Percentiles rank a stretch among this genome's conserved stretches.
These are phyloP conservation scores for Botrytis squamosa DNA, from an alignment of 2,329 filamentous ascomycete genomes.

Conservation along the genomic window DNA sequence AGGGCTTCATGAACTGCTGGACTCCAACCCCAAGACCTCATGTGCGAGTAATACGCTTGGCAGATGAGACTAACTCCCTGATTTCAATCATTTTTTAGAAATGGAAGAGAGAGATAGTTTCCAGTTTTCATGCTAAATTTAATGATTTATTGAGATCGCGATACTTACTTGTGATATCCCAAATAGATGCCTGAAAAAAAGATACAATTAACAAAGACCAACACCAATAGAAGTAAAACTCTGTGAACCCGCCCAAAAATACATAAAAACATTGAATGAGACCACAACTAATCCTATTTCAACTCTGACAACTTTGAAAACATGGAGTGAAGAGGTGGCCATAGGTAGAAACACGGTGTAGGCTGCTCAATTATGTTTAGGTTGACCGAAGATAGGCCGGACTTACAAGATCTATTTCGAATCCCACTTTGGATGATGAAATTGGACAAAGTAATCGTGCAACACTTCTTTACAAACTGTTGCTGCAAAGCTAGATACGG, in stretches of 20 bases:
- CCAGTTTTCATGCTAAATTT: background rate
- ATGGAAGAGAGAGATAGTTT: background rate
- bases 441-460: background rate
- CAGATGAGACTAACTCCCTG: background rate
- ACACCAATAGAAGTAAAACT: background rate
- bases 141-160: background rate
- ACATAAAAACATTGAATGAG: background rate
- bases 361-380: background rate
- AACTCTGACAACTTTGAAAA: background rate
- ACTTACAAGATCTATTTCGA: background rate
- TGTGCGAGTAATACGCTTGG: background rate
- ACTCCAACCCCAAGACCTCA: background rate
- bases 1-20: background rate
- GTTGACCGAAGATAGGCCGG: background rate
- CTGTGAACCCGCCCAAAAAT: fast-evolving
- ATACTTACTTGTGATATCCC: background rate
- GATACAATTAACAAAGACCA: background rate
- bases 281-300: background rate
- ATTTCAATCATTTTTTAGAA: background rate
- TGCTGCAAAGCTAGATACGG: background rate
- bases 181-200: background rate
- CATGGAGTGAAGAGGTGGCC: background rate
- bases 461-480: background rate
- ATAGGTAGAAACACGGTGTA: background rate
- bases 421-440: background rate